These are phyloP conservation scores for Trametes cubensis DNA, from an alignment of 768 basidiomycete species.

Conservation along the genomic window DNA sequence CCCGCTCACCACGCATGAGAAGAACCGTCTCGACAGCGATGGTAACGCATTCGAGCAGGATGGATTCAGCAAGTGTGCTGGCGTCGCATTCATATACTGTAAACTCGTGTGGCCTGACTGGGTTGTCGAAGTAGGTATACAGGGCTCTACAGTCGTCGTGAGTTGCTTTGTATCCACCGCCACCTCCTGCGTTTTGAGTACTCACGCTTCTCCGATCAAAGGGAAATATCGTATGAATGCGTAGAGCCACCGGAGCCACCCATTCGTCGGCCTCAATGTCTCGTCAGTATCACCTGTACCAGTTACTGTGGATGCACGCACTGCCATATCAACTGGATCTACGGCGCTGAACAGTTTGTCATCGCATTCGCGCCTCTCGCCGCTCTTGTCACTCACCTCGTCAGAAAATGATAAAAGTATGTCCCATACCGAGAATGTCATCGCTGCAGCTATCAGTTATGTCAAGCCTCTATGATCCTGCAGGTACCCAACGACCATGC, in stretches of 20 bases:
- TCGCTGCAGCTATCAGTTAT: neutral
- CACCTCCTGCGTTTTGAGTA: neutral
- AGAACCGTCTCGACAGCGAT: conserved; percentile 18
- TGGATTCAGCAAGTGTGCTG: neutral
- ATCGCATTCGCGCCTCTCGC: neutral
- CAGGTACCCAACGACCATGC: no score
- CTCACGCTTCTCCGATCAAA: neutral
- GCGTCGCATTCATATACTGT: neutral
- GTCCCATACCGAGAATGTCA: conserved; percentile 7
- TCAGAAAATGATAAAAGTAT: neutral
- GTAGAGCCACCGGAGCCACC: conserved; percentile 8
- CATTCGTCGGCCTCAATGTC: neutral
- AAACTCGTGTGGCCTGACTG: neutral
- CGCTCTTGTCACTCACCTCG: neutral
- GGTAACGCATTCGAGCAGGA: neutral
- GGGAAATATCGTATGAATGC: conserved; percentile 5
- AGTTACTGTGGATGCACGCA: neutral
- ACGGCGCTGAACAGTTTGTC: neutral
- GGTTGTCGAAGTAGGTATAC: neutral
- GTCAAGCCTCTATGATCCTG: no score
- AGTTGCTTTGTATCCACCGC: neutral
- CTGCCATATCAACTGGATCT: conserved; percentile 3
- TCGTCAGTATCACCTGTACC: neutral
- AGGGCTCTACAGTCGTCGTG: neutral
- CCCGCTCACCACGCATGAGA: conserved; percentile 11